Percentiles rank a stretch among this genome's conserved stretches.
Conservation (phyloP, 208 protist genomes). For the Leishmania guyanensis region DNA sequence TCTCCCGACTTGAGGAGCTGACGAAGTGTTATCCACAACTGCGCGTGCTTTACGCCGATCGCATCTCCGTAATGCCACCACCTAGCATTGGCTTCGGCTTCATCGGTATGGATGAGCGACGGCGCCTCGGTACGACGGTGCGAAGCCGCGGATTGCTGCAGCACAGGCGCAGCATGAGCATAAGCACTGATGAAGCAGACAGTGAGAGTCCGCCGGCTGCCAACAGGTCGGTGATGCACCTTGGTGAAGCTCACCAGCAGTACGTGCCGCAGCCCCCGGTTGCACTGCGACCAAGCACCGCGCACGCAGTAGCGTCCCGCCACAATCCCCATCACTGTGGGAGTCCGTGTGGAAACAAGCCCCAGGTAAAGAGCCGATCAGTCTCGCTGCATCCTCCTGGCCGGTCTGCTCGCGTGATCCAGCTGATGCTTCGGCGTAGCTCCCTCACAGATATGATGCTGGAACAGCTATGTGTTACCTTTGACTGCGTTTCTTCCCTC, state of each 20-base stretch:
- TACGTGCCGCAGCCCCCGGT: slow-evolving; percentile 28
- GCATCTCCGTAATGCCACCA: slow-evolving; percentile 6
- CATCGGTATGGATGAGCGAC: slow-evolving; percentile 8
- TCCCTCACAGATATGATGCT: slow-evolving; percentile 21
- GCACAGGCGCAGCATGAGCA: slow-evolving; percentile 1
- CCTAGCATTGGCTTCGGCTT: slow-evolving; percentile 22
- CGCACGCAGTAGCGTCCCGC: not conserved
- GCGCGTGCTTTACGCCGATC: slow-evolving; percentile 30
- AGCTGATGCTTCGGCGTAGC: slow-evolving; percentile 25
- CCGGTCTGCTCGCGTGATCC: slow-evolving; percentile 4
- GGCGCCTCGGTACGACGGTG: slow-evolving; percentile 2
- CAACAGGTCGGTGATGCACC: slow-evolving; percentile 8
- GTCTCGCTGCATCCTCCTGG: not conserved
- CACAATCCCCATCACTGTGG: slow-evolving; percentile 2
- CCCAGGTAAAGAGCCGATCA: not conserved
- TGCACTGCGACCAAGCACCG: slow-evolving; percentile 18
- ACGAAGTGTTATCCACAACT: slow-evolving; percentile 17
- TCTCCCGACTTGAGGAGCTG: slow-evolving; percentile 40
- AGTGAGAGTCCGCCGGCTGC: not conserved
- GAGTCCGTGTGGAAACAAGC: slow-evolving; percentile 1
- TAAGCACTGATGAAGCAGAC: not conserved
- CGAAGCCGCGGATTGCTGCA: slow-evolving; percentile 13
- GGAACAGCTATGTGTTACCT: slow-evolving; percentile 16
- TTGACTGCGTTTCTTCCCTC: slow-evolving; percentile 31
- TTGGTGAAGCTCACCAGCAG: slow-evolving; percentile 24